Evolutionary conservation across 2,329 filamentous ascomycete genomes (phyloP), one percentile per base, ranked within the genome.

Genomic region (Didymella sp.): DNA sequence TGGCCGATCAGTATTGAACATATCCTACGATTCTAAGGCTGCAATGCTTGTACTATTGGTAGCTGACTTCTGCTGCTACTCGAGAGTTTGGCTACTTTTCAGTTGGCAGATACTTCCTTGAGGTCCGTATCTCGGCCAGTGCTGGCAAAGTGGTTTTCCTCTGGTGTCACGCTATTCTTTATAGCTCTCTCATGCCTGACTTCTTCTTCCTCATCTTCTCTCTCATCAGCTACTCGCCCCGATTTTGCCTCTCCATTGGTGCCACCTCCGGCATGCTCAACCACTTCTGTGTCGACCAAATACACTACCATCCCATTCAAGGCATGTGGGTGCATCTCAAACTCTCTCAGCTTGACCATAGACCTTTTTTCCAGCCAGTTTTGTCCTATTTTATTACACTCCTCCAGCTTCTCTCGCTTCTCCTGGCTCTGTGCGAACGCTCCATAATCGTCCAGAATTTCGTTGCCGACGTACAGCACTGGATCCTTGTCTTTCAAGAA

Each of bases 391-490:
- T 48, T 55, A 54, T 73, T 72, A 33, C 72, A 72, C 38, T 70
- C 64, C 12, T 61, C 56, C n/a, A 71, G 41, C 17, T 62, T 60
- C n/a, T 52, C 59, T 37, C 51, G 60, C 53, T 71, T 73, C 42
- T 69, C 69, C 11, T 55, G 46, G 2, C 55, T 64, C 43, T 66
- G 68, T 33, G 69, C 70, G 46, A 59, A 73, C 2, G 57, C 45
- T 3, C 45, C 52, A 22, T 75, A 75, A 41, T 73, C 68, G 11
- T 67, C 64, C 9, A 70, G 43, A n/a, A 77, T 67, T 40, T 75
- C 71, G 49, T 76, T 77, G 12, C 74, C 75, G 31, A 76, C 60
- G 42, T 76, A 77, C 30, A 76, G 37, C 12, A 56, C 51, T 0
- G 75, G 74, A 51, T 76, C 56, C 21, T 63, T 68, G 2, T 35